A percentile compares a stretch with the other conserved stretches of the same genome.
phyloP scores from a whole-genome alignment of 2,329 filamentous ascomycete species.

The Parastagonospora nodorum region DNA sequence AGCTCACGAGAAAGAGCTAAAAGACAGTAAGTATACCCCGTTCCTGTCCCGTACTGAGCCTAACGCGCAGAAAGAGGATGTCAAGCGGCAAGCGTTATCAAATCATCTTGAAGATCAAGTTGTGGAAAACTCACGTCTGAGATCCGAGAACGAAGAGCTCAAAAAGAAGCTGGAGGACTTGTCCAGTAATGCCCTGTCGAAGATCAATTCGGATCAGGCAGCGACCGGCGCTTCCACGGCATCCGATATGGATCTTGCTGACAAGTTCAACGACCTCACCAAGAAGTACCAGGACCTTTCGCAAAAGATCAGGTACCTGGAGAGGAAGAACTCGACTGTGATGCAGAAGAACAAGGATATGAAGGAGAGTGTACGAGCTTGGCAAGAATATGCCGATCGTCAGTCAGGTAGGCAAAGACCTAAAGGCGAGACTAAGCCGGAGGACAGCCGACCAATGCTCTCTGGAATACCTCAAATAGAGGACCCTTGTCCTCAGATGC shows the following conservation, averaged over 20 bases:
- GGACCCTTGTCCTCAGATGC: conserved; percentile 14
- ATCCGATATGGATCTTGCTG: conserved; percentile 9
- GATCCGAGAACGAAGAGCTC: conserved; percentile 30
- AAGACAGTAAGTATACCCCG: conserved; percentile 27
- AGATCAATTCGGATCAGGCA: not conserved
- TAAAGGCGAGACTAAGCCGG: conserved; percentile 17
- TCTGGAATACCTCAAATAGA: conserved; percentile 10
- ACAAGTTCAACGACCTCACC: conserved; percentile 40
- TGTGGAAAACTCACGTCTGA: conserved; percentile 30
- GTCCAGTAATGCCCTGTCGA: not conserved
- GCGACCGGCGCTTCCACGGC: no score
- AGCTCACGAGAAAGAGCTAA: conserved; percentile 27
- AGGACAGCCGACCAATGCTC: conserved; percentile 8
- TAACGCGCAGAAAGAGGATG: conserved; percentile 27
- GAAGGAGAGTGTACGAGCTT: conserved; percentile 46
- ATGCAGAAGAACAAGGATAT: conserved; percentile 46
- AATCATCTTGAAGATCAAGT: conserved; percentile 33
- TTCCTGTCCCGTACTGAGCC: not conserved
- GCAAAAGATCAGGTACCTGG: conserved; percentile 37
- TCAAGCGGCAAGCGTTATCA: conserved; percentile 32
- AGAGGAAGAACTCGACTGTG: conserved; percentile 39
- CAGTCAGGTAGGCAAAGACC: conserved; percentile 29
- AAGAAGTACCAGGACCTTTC: conserved; percentile 34
- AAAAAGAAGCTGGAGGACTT: conserved; percentile 6
- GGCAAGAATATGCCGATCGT: conserved; percentile 45